Percentiles rank a stretch among this genome's conserved stretches.
These are phyloP conservation scores for Psilocybe sp. DNA, from an alignment of 768 basidiomycete genomes.

Conservation along the genomic window DNA sequence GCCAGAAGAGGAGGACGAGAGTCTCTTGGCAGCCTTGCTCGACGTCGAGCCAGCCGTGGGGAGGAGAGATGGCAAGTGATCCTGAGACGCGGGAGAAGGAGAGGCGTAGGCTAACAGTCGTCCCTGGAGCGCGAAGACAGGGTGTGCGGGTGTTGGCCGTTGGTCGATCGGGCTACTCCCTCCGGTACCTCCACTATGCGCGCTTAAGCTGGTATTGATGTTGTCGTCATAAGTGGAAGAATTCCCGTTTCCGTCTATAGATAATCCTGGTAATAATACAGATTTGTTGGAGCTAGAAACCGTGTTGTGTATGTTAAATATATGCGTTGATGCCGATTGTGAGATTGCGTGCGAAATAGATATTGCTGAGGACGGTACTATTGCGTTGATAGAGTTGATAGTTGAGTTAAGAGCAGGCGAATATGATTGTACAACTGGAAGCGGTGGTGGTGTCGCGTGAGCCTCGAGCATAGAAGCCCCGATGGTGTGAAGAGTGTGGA, in stretches of 20 bases:
- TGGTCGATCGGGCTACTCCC: not conserved
- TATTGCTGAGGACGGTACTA: slow-evolving; percentile 10
- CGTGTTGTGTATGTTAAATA: not conserved
- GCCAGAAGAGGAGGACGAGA: slow-evolving; percentile 17
- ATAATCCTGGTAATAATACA: slow-evolving; percentile 7
- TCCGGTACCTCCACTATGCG: not conserved
- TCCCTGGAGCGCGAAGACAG: slow-evolving; percentile 58
- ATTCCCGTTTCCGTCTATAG: not conserved
- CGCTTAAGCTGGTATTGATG: not conserved
- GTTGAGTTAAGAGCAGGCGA: slow-evolving; percentile 5
- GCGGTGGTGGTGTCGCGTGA: slow-evolving; percentile 33
- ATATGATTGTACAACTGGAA: slow-evolving; percentile 15
- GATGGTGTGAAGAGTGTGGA: slow-evolving; percentile 50
- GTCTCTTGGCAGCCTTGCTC: slow-evolving; percentile 7
- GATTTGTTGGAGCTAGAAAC: slow-evolving; percentile 1
- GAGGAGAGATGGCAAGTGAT: slow-evolving; percentile 2
- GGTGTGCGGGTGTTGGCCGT: slow-evolving; percentile 25
- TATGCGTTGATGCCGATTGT: slow-evolving; percentile 3
- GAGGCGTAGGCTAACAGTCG: slow-evolving; percentile 62
- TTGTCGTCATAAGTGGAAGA: no score
- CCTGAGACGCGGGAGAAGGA: slow-evolving; percentile 6
- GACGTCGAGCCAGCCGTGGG: not conserved
- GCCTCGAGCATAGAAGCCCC: slow-evolving; percentile 42
- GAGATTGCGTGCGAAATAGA: slow-evolving; percentile 14
- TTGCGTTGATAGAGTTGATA: no score